Evolutionary conservation across 1,139 yeast species (phyloP).

Genomic region (Ogataea hybrid): DNA sequence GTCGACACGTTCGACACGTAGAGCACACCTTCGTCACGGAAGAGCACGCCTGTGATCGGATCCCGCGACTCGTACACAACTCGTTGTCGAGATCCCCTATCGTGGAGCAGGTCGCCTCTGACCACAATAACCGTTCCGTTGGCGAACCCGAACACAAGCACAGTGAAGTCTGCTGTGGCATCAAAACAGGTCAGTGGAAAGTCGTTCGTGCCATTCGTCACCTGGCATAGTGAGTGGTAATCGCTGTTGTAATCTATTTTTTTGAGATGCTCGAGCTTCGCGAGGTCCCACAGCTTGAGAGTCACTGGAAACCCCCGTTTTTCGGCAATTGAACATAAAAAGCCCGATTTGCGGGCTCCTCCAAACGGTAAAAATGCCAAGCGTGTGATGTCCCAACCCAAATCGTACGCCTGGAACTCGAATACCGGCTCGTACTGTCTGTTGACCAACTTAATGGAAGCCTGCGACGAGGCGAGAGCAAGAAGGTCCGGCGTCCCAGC

Average conservation of each 20-base stretch:
- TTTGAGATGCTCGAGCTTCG: slow-evolving; percentile 38
- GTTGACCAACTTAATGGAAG: slow-evolving; percentile 59
- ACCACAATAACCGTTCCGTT: slow-evolving; percentile 82
- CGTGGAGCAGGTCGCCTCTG: slow-evolving; percentile 85
- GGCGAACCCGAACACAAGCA: slow-evolving; percentile 80
- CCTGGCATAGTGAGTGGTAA: slow-evolving; percentile 27
- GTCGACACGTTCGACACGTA: slow-evolving; percentile 71
- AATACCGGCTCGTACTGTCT: slow-evolving; percentile 43
- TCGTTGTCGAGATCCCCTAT: slow-evolving; percentile 87
- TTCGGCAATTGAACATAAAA: slow-evolving; percentile 72
- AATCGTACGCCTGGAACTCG: slow-evolving; percentile 62
- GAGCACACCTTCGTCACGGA: slow-evolving; percentile 44
- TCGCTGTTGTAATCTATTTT: slow-evolving; percentile 29
- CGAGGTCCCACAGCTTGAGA: slow-evolving; percentile 72
- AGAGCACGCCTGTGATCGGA: slow-evolving; percentile 77
- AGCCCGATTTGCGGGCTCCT: slow-evolving; percentile 36
- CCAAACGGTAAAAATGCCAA: slow-evolving; percentile 41
- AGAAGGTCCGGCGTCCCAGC: slow-evolving; percentile 53
- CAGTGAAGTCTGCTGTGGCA: slow-evolving; percentile 54
- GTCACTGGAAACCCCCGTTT: slow-evolving; percentile 66
- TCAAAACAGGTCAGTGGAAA: slow-evolving; percentile 71
- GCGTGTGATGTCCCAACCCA: slow-evolving; percentile 61
- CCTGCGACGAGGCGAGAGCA: slow-evolving; percentile 56
- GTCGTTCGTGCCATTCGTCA: slow-evolving; percentile 45
- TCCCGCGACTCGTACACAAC: slow-evolving; percentile 68